Evolutionary conservation across 2,329 filamentous ascomycete genomes (phyloP).

Genomic region (Diaporthe citrichinensis): DNA sequence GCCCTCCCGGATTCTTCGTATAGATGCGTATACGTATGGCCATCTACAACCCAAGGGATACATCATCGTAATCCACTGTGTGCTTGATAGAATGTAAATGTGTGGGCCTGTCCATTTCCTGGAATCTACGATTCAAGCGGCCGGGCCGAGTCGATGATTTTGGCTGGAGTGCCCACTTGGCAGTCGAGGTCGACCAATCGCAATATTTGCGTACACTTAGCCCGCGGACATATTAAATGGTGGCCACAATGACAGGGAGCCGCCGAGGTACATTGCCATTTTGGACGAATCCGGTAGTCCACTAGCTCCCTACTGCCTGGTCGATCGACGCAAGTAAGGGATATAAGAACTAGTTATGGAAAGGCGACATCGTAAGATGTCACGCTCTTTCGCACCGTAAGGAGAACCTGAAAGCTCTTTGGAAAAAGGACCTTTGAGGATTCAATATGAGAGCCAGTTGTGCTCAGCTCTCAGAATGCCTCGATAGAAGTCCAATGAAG

Average conservation of each 20-base stretch:
- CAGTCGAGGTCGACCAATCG: constrained; percentile 2
- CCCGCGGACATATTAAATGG: neutral
- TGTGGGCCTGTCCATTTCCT: neutral
- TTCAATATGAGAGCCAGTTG: neutral
- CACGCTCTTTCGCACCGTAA: neutral
- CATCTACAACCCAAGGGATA: neutral
- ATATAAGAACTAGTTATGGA: neutral
- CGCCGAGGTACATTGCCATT: neutral
- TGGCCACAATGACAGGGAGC: neutral
- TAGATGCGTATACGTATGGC: neutral
- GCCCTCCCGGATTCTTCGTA: neutral
- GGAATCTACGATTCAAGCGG: neutral
- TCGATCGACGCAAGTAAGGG: neutral
- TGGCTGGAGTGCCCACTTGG: neutral
- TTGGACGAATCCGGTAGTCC: neutral
- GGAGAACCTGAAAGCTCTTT: neutral
- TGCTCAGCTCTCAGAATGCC: neutral
- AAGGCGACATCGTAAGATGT: neutral
- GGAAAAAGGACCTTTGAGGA: neutral
- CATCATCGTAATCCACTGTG: neutral
- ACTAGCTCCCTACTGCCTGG: neutral
- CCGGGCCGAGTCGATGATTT: neutral
- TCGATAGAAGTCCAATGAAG: neutral
- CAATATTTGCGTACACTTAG: constrained; percentile 13
- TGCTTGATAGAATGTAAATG: neutral